Base-by-base conservation (phyloP, 768 basidiomycete genomes). In the Gloeostereum incarnatum region DNA sequence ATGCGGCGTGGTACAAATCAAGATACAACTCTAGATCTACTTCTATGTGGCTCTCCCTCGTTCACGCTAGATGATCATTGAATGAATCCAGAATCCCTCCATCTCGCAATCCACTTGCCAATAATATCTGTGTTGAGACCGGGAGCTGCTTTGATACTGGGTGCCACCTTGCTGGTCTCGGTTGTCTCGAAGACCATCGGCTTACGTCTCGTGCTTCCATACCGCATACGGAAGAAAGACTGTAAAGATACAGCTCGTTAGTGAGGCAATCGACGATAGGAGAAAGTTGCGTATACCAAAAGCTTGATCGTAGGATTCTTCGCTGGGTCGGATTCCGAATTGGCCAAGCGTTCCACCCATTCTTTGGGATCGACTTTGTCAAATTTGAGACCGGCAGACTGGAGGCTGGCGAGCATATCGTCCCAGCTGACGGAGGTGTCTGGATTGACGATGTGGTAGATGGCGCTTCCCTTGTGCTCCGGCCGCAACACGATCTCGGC, bases 251-350 rank as follows among this genome's bases (percentile, higher is more conserved):
- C 20, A 18, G 18, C 16, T 22, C 18, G 24, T 22, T 16, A 25
- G 17, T 10, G 8, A 13, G 18, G 19, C 17, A 7, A 41, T 7
- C 14, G 5, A 41, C n/a, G 36, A 6, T 17, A 38, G 44, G 35
- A 16, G 27, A 11, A 37, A 52, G 27, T 29, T n/a, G n/a, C n/a
- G n/a, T n/a, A n/a, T n/a, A 60, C 58, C 20, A 68, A 47, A 35
- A 69, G 58, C 49, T 68, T 68, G 45, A 64, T 61, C 1, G 62
- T 61, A 8, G 68, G 68, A 49, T 70, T 70, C 31, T 44, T 50
- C 3, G 40, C 47, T 4, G 60, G 57, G 35, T 67, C 62, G 4
- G 55, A 43, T n/a, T 67, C 56, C 1, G 54, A 59, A 33, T 54
- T 49, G 3, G 54, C 53, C 36, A 71, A 42, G 8, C 54, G 46